Conservation (phyloP, 768 basidiomycete species). For the Coprinopsis strossmayeri region DNA sequence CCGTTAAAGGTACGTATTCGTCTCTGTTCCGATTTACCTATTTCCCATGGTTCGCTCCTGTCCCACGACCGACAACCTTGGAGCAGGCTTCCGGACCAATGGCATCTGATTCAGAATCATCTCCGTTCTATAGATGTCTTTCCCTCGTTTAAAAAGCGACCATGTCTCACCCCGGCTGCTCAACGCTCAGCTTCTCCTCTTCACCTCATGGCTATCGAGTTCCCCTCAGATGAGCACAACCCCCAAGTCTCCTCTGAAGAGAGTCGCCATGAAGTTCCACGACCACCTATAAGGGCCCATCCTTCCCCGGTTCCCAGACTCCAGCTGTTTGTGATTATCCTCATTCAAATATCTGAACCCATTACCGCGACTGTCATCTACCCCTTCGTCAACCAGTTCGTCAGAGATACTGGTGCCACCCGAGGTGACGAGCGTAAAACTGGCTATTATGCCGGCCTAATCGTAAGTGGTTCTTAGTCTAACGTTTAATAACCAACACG, state of each 20-base stretch:
- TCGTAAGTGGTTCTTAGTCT: conserved; percentile 20
- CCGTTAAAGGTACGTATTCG: too few species aligned
- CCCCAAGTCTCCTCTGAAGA: neutral
- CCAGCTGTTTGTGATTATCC: conserved; percentile 4
- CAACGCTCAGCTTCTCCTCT: too few species aligned
- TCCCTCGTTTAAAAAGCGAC: too few species aligned
- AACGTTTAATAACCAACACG: neutral
- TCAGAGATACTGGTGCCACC: conserved; percentile 29
- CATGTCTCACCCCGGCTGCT: too few species aligned
- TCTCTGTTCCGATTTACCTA: too few species aligned
- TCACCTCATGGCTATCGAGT: neutral
- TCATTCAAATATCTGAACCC: conserved; percentile 15
- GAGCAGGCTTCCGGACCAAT: too few species aligned
- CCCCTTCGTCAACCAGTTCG: conserved; percentile 32
- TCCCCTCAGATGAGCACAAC: too few species aligned
- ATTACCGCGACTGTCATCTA: conserved; percentile 32
- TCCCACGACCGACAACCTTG: too few species aligned
- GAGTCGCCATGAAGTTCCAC: neutral
- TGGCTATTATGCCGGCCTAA: conserved; percentile 35
- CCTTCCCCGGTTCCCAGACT: conserved; percentile 3
- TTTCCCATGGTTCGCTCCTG: too few species aligned
- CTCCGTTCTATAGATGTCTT: too few species aligned
- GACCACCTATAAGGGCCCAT: neutral
- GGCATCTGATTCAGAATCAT: too few species aligned
- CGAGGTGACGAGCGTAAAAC: conserved; percentile 29